Conservation (phyloP, 768 basidiomycete genomes). For the Rhodosporidiobolus odoratus region DNA sequence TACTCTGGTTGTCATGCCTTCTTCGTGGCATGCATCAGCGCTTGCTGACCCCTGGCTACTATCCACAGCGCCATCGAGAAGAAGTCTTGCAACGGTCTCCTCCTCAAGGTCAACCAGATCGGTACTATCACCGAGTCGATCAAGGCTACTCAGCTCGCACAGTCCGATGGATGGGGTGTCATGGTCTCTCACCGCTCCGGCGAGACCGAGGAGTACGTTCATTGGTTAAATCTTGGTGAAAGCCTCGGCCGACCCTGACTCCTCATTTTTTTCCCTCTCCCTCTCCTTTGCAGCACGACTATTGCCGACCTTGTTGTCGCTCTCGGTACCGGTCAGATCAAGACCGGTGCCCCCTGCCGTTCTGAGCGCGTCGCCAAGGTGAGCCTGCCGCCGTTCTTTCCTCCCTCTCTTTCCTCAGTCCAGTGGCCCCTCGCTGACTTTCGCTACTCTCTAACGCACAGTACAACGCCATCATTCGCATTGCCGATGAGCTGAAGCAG, state of each 20-base stretch:
- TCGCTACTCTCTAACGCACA: constrained; percentile 15
- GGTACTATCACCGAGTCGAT: constrained; percentile 93
- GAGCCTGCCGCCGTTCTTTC: not conserved
- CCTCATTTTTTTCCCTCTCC: not conserved
- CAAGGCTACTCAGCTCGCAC: constrained; percentile 92
- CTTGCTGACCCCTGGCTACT: not conserved
- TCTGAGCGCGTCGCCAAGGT: constrained; percentile 89
- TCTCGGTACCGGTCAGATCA: constrained; percentile 86
- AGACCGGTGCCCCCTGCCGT: constrained; percentile 95
- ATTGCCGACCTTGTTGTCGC: constrained; percentile 58
- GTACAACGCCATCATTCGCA: constrained; percentile 78
- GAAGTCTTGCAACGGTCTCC: constrained; percentile 97
- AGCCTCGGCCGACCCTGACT: not conserved
- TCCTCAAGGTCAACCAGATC: constrained; percentile 99
- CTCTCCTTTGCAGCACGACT: constrained; percentile 23
- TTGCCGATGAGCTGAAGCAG: constrained; percentile 68
- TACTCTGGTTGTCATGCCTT: too few species aligned
- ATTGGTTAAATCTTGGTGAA: not conserved
- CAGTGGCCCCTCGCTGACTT: not conserved
- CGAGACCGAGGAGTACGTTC: constrained; percentile 65
- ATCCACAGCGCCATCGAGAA: constrained; percentile 77
- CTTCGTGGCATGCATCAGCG: not conserved
- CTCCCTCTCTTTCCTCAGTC: not conserved
- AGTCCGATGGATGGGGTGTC: constrained; percentile 96
- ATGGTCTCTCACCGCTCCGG: constrained; percentile 99